phyloP scores from a whole-genome alignment of 2,329 filamentous ascomycete species.

The Hypoxylon sp. region DNA sequence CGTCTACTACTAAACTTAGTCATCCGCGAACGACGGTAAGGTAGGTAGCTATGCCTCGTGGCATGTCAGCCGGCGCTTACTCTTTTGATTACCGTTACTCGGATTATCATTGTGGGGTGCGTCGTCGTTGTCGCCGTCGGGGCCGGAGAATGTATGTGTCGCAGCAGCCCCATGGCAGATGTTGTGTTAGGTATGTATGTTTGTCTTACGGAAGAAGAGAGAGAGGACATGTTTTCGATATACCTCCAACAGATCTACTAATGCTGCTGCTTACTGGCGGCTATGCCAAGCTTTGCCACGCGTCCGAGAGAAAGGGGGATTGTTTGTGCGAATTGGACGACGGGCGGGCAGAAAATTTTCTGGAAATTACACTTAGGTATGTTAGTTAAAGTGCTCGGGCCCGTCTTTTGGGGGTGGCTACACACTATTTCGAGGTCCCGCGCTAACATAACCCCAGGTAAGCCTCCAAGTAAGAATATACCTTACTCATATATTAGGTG shows the following conservation, averaged over 20 bases:
- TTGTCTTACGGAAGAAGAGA: slow-evolving; percentile 14
- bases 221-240: slow-evolving; percentile 2
- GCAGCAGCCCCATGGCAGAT: not conserved
- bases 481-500: slow-evolving; percentile 7
- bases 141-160: not conserved
- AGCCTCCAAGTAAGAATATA: slow-evolving; percentile 17
- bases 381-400: slow-evolving; percentile 4
- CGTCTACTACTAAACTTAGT: slow-evolving; percentile 12
- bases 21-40: slow-evolving; percentile 11
- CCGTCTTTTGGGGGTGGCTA: slow-evolving; percentile 22
- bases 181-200: too few species aligned
- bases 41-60: slow-evolving; percentile 11
- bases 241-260: slow-evolving; percentile 11
- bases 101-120: not conserved
- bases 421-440: slow-evolving; percentile 26
- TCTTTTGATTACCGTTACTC: not conserved
- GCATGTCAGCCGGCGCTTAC: slow-evolving; percentile 22
- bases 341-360: not conserved
- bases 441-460: slow-evolving; percentile 19
- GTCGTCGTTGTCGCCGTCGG: not conserved
- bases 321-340: not conserved
- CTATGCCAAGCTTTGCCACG: slow-evolving; percentile 26
- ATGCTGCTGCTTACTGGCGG: slow-evolving; percentile 21
- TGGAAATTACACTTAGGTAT: not conserved
- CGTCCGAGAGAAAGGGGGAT: slow-evolving; percentile 6